Evolutionary conservation across 2,329 filamentous ascomycete genomes (phyloP), one percentile per base, ranked within the genome.

Genomic region (Onygenales sp.): DNA sequence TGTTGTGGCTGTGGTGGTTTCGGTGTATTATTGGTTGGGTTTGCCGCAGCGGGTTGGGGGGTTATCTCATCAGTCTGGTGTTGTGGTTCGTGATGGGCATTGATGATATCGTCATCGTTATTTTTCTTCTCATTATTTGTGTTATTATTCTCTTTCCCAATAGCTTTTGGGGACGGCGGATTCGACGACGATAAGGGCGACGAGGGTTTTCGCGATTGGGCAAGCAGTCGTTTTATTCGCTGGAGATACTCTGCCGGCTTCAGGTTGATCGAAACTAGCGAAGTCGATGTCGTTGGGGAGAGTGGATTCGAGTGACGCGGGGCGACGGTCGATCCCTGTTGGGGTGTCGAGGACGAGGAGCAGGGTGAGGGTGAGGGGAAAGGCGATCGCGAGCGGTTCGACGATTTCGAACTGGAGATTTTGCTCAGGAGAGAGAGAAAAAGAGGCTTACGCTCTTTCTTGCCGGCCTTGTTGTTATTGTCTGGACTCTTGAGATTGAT

Each of bases 181-280:
- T 49, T 33, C 11, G 46, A 41, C 3, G 46, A 49, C 9, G 46
- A 21, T n/a, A 49, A 17, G n/a, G 46, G 46, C 2, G 46, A 49
- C 13, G 46, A 27, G 10, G 46, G 35, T 27, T 31, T 49, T 49
- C 36, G 36, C n/a, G 46, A 41, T 27, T 32, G 14, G 17, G 36
- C 17, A 7, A 49, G 45, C 7, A 47, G 36, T 11, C 17, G 33
- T 39, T 49, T 49, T 41, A 49, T 39, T 31, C 46, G 46, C 27
- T 36, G 46, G 46, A 49, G 14, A 14, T 49, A 49, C 32, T 49
- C 46, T 32, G 46, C 36, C 13, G 46, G 46, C 27, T 49, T 49
- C 4, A 39, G 35, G 32, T 49, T 31, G 17, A 41, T 39, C n/a
- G 46, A 49, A 11, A 41, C 46, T 27, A 36, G 33, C 2, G 46